Conservation (phyloP, 306 rosid genomes). For the Hippophae tibetana region DNA sequence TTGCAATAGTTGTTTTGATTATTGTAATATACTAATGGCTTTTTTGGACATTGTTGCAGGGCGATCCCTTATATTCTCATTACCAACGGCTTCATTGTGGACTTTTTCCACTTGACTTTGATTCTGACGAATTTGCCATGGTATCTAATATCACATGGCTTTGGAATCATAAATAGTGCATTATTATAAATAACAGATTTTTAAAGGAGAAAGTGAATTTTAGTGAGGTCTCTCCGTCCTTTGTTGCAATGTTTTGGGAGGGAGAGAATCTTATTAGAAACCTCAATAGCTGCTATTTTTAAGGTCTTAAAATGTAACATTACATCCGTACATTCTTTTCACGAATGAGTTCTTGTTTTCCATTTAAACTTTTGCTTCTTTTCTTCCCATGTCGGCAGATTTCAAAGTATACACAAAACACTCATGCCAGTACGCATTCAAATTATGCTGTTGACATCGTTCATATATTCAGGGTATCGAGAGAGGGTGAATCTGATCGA, state of each 20-base stretch:
- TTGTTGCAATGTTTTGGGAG: too few relatives aligned
- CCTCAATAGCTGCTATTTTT: too few relatives aligned
- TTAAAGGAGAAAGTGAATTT: neutral
- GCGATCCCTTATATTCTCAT: conserved; percentile 62
- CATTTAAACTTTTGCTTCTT: too few relatives aligned
- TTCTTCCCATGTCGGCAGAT: conserved; percentile 34
- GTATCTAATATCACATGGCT: conserved; percentile 30
- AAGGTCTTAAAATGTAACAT: too few relatives aligned
- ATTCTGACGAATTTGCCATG: conserved; percentile 63
- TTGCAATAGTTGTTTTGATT: neutral
- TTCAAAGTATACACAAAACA: conserved; percentile 63
- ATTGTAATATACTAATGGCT: conserved; percentile 11
- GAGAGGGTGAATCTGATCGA: conserved; percentile 62
- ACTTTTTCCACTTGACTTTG: conserved; percentile 47
- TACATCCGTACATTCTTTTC: too few relatives aligned
- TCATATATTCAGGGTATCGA: conserved; percentile 59
- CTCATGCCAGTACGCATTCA: conserved; percentile 90
- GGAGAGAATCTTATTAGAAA: too few relatives aligned
- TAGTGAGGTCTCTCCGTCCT: too few relatives aligned
- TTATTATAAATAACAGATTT: neutral
- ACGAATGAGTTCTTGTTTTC: too few relatives aligned
- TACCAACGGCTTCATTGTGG: conserved; percentile 73
- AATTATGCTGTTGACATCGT: conserved; percentile 57
- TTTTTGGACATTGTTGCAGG: conserved; percentile 36
- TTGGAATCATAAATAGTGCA: conserved; percentile 8